Conservation (phyloP, 2,329 filamentous ascomycete species). For the Arthrobotrys megalospora region DNA sequence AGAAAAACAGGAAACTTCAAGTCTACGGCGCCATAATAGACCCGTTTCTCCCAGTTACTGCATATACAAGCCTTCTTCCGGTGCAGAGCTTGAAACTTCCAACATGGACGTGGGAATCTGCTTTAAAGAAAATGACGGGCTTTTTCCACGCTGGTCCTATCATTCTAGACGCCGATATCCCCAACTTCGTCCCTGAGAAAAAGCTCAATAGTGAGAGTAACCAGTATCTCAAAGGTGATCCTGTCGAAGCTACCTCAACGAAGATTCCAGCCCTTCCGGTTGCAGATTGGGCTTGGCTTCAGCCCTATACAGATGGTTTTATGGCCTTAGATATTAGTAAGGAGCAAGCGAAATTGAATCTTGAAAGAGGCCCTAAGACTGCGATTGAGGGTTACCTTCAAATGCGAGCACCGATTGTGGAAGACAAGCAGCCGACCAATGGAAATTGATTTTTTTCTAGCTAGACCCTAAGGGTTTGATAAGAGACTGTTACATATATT, state of each 20-base stretch:
- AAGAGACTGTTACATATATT: too few species aligned
- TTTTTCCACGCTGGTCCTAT: constrained; percentile 68
- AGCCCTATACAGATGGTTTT: constrained; percentile 64
- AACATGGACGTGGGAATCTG: constrained; percentile 67
- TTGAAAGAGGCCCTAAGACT: constrained; percentile 65
- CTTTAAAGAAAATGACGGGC: constrained; percentile 67
- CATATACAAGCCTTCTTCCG: constrained; percentile 67
- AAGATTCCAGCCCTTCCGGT: constrained; percentile 25
- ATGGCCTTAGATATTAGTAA: constrained; percentile 62
- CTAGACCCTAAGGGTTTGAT: too few species aligned
- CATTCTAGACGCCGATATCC: constrained; percentile 63
- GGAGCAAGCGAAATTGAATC: constrained; percentile 62
- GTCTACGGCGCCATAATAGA: constrained; percentile 66
- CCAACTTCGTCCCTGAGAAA: constrained; percentile 10
- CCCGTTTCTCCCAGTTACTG: constrained; percentile 67
- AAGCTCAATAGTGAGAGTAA: constrained; percentile 26
- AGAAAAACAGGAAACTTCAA: constrained; percentile 1
- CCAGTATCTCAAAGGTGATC: constrained; percentile 9
- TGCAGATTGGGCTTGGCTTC: constrained; percentile 66
- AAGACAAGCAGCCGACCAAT: constrained; percentile 1
- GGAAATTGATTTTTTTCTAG: not conserved
- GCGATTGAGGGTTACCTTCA: constrained; percentile 51
- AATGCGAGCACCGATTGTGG: constrained; percentile 30
- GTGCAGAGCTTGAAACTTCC: constrained; percentile 65
- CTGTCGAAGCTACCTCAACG: not conserved